Percentiles rank a stretch among this genome's conserved stretches.
These are phyloP conservation scores for Plenodomus tracheiphilus DNA, from an alignment of 2,329 filamentous ascomycete species.

Conservation along the genomic window DNA sequence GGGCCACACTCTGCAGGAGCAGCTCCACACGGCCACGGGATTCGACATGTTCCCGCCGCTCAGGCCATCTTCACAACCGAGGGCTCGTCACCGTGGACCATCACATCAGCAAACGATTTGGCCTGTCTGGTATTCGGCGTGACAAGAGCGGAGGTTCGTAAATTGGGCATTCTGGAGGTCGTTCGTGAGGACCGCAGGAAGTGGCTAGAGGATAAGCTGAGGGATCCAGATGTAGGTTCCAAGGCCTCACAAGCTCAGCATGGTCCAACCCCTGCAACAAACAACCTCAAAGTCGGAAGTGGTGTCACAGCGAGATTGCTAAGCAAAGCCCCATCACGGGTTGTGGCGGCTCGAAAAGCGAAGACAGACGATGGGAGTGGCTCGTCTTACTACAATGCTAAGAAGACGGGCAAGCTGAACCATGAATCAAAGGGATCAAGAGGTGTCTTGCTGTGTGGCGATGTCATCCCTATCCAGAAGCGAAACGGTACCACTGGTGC, in stretches of 20 bases:
- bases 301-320: conserved; percentile 87
- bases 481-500: conserved; percentile 89
- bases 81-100: conserved; percentile 87
- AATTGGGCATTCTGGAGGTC: conserved; percentile 92
- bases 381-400: conserved; percentile 52
- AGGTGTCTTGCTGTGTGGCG: conserved; percentile 89
- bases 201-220: conserved; percentile 87
- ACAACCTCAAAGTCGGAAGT: conserved; percentile 67
- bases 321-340: conserved; percentile 73
- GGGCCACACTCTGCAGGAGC: conserved; percentile 44
- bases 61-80: conserved; percentile 99
- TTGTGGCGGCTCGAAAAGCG: conserved; percentile 59
- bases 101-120: conserved; percentile 92
- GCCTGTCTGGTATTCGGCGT: conserved; percentile 99
- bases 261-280: conserved; percentile 42
- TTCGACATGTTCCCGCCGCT: conserved; percentile 84
- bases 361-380: conserved; percentile 66
- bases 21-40: conserved; percentile 78
- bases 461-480: conserved; percentile 98
- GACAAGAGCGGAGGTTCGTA: conserved; percentile 91
- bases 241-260: conserved; percentile 42
- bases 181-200: conserved; percentile 85
- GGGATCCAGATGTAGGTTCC: conserved; percentile 60
- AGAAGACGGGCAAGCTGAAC: conserved; percentile 59
- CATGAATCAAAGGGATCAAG: conserved; percentile 76